A percentile compares a stretch with the other conserved stretches of the same genome.
phyloP scores from a whole-genome alignment of 306 rosid species.

The Argentina anserina region DNA sequence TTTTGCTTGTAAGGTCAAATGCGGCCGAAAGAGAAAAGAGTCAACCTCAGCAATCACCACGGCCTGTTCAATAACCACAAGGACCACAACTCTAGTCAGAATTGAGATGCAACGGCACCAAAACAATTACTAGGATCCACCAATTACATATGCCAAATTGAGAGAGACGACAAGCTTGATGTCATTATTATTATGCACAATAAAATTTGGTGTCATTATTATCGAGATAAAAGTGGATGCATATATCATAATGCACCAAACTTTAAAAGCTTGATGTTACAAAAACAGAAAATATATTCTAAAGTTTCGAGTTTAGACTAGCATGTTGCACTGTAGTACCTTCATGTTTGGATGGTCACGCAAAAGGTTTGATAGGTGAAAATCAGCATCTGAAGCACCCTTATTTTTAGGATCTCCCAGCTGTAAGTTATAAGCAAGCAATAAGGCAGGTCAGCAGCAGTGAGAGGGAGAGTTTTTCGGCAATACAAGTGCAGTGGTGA shows the following conservation, averaged over 20 bases:
- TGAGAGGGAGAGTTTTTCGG: background rate
- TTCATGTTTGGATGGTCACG: constrained; percentile 96
- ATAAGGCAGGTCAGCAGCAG: background rate
- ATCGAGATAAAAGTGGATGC: background rate
- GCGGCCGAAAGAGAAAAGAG: constrained; percentile 90
- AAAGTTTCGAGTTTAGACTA: background rate
- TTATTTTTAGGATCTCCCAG: constrained; percentile 94
- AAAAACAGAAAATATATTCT: background rate
- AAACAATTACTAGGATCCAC: background rate
- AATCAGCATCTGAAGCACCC: constrained; percentile 94
- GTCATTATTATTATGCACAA: too few relatives aligned
- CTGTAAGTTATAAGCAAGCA: constrained; percentile 37
- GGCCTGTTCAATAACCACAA: constrained; percentile 43
- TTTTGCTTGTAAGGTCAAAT: constrained; percentile 70
- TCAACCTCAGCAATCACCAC: constrained; percentile 96
- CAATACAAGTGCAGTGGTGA: background rate
- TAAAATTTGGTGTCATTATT: background rate
- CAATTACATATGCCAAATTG: background rate
- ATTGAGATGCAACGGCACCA: constrained; percentile 9
- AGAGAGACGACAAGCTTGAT: too few relatives aligned
- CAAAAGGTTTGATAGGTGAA: constrained; percentile 79
- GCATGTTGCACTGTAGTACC: constrained; percentile 37
- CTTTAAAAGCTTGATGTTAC: background rate
- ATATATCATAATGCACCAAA: background rate
- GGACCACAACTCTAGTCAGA: constrained; percentile 3